Evolutionary conservation across 192 early-diverging fungal species (phyloP), one percentile per base, ranked within the genome.

Genomic region (Backusella psychrophila): DNA sequence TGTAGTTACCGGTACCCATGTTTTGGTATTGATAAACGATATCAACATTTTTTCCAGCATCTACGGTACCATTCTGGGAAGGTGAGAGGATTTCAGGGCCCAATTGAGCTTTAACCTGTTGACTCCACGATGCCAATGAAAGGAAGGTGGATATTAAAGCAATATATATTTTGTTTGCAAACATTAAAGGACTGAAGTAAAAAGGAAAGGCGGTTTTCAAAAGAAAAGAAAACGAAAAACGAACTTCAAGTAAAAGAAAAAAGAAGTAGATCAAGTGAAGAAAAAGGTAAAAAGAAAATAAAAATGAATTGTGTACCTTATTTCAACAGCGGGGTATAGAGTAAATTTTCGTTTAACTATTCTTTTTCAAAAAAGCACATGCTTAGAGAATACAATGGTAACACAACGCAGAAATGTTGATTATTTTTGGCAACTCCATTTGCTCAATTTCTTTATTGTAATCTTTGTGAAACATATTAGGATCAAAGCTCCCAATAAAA

Each of bases 21-120:
- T 83, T 83, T 71, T 76, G 66, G 67, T 83, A 83, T 46, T 66
- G 29, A 33, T 80, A 80, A 15, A 38, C 41, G 52, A 83, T 79
- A 21, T 77, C 59, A 26, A 80, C 42, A 8, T 53, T 77, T 11
- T 66, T 26, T 29, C 78, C 78, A 23, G 78, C 59, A 49, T 77
- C 19, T n/a, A 80, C 63, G 7, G 82, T 83, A 11, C 38, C 52
- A 26, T 83, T 83, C 9, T 73, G 41, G 3, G 34, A 38, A 19
- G 82, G 82, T 14, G 42, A 67, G 17, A 65, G 8, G 31, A 82
- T 75, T 31, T 19, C 42, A 21, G 77, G 76, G 1, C 80, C 80
- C 8, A 78, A 17, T 59, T 81, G 80, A 34, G 75, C 75, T 26
- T 41, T 42, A 34, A 73, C 69, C 2, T 39, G 38, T 21, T 69